Evolutionary conservation across 148 eudicot species (phyloP).

Genomic region (Silene conica): DNA sequence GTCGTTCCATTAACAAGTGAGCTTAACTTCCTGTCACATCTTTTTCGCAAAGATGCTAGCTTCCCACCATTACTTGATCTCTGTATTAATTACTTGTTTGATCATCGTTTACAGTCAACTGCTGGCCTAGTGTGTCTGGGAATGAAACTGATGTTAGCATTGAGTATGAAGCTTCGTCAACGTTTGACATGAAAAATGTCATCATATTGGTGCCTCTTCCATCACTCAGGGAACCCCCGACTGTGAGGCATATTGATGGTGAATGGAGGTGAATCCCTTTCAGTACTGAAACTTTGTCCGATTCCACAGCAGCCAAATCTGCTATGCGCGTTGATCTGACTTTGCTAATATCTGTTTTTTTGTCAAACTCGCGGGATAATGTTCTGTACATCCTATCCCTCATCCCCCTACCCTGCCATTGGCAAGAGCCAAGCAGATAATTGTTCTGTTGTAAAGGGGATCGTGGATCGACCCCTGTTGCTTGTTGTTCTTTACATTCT

Average conservation of each 20-base stretch:
- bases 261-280: conserved; percentile 63
- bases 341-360: too few species aligned
- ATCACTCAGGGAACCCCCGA: conserved; percentile 78
- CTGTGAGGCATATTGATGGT: conserved; percentile 74
- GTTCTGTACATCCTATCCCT: too few species aligned
- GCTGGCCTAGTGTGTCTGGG: conserved; percentile 95
- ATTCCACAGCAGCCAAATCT: too few species aligned
- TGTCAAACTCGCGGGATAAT: too few species aligned
- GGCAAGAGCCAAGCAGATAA: too few species aligned
- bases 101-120: conserved; percentile 44
- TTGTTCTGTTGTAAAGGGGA: too few species aligned
- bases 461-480: too few species aligned
- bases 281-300: neutral
- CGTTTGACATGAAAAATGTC: conserved; percentile 78
- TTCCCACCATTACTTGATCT: neutral
- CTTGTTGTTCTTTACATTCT: neutral
- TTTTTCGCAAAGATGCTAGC: neutral
- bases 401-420: too few species aligned
- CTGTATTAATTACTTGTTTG: neutral
- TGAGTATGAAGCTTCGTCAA: conserved; percentile 76
- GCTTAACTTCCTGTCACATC: conserved; percentile 21
- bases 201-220: conserved; percentile 85
- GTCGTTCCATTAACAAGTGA: conserved; percentile 74
- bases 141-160: conserved; percentile 80
- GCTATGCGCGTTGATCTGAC: too few species aligned